phyloP scores from a whole-genome alignment of 352 stramenopile genomes.

The Pythium sukuiense region DNA sequence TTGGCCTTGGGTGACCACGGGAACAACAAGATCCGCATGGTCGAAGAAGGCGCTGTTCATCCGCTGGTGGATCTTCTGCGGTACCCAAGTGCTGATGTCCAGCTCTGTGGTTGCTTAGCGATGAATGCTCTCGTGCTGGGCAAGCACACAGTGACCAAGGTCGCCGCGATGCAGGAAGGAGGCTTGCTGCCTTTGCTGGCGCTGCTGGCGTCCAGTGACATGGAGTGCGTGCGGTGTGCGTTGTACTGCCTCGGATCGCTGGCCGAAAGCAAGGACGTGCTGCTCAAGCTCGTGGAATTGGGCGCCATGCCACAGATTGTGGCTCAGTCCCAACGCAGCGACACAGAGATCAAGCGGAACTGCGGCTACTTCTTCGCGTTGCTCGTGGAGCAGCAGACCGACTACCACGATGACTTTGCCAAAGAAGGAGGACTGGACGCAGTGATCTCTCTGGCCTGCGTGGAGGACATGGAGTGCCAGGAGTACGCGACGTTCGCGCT shows the following conservation, averaged over 20 bases:
- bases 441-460: slow-evolving; percentile 87
- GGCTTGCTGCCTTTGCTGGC: slow-evolving; percentile 87
- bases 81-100: slow-evolving; percentile 93
- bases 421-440: slow-evolving; percentile 86
- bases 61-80: slow-evolving; percentile 92
- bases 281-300: slow-evolving; percentile 90
- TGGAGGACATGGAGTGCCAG: slow-evolving; percentile 95
- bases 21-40: slow-evolving; percentile 92
- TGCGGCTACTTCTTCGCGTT: slow-evolving; percentile 93
- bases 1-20: slow-evolving; percentile 91
- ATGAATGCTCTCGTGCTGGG: slow-evolving; percentile 91
- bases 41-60: slow-evolving; percentile 91
- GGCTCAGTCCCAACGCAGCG: slow-evolving; percentile 67
- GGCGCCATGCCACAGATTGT: slow-evolving; percentile 84
- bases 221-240: slow-evolving; percentile 88
- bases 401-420: slow-evolving; percentile 92
- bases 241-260: slow-evolving; percentile 94
- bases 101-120: slow-evolving; percentile 91
- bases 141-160: slow-evolving; percentile 85
- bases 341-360: slow-evolving; percentile 92
- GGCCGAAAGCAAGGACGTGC: slow-evolving; percentile 90
- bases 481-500: slow-evolving; percentile 96
- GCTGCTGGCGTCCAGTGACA: slow-evolving; percentile 83
- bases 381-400: slow-evolving; percentile 87
- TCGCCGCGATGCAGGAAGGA: slow-evolving; percentile 88